A percentile compares a stretch with the other conserved stretches of the same genome.
These are phyloP conservation scores for Ceratocystis variospora DNA, from an alignment of 2,329 filamentous ascomycete genomes.

Conservation along the genomic window DNA sequence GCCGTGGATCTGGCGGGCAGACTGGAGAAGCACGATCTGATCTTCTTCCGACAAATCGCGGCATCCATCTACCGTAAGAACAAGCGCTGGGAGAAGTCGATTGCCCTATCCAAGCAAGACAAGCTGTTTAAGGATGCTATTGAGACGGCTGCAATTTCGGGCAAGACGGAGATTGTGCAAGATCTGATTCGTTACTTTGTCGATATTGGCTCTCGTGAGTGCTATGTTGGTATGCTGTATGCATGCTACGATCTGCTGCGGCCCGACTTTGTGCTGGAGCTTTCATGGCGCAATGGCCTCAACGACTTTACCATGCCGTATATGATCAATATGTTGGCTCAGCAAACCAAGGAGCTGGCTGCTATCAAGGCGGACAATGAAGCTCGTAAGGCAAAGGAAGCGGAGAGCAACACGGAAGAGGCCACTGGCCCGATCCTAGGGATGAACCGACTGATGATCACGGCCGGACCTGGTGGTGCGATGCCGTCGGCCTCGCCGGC, in stretches of 20 bases:
- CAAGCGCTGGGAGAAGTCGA: constrained; percentile 99
- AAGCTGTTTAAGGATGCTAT: constrained; percentile 99
- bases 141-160: constrained; percentile 86
- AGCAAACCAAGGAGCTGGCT: constrained; percentile 78
- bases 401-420: constrained; percentile 65
- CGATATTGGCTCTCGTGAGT: constrained; percentile 96
- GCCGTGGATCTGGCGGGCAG: constrained; percentile 81
- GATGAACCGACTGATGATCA: constrained; percentile 82
- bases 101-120: constrained; percentile 93
- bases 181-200: constrained; percentile 96
- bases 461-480: constrained; percentile 59
- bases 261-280: constrained; percentile 81
- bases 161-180: constrained; percentile 84
- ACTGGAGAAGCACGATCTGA: constrained; percentile 91
- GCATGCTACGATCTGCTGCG: constrained; percentile 95
- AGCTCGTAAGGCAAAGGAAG: constrained; percentile 68
- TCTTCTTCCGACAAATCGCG: constrained; percentile 98
- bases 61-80: constrained; percentile 99
- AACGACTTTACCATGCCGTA: constrained; percentile 98
- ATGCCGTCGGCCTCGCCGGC: constrained; percentile 40
- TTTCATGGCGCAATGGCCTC: constrained; percentile 92
- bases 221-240: constrained; percentile 99
- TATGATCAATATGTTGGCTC: constrained; percentile 95
- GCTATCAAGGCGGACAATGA: constrained; percentile 90
- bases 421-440: constrained; percentile 90